phyloP scores from a whole-genome alignment of 257 asterid genomes.

The Eustoma russellianum region DNA sequence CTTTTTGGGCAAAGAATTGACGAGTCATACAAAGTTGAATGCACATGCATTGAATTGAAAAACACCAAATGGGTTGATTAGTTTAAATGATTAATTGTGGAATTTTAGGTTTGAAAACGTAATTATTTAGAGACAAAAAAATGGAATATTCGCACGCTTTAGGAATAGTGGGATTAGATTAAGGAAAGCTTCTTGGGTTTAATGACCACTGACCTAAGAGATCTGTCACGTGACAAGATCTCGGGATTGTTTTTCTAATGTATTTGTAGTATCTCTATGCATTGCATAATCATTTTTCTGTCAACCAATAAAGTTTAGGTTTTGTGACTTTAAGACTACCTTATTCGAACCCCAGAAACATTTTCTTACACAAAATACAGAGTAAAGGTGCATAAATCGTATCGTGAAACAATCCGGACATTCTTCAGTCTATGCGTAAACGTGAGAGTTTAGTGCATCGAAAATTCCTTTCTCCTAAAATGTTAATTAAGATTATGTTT shows the following conservation, averaged over 20 bases:
- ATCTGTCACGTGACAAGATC: slow-evolving; percentile 55
- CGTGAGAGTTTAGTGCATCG: too few relatives aligned
- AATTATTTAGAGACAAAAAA: slow-evolving; percentile 33
- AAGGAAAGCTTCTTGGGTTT: background rate
- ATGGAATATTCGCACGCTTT: slow-evolving; percentile 88
- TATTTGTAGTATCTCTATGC: background rate
- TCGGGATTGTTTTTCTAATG: slow-evolving; percentile 62
- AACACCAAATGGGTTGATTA: slow-evolving; percentile 22
- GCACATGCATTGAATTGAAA: slow-evolving; percentile 41
- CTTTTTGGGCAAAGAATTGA: slow-evolving; percentile 9
- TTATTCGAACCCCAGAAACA: too few relatives aligned
- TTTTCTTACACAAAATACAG: too few relatives aligned
- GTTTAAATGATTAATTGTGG: slow-evolving; percentile 27
- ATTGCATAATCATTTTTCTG: background rate
- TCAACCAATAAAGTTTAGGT: too few relatives aligned
- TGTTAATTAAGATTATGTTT: too few relatives aligned
- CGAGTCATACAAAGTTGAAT: slow-evolving; percentile 38
- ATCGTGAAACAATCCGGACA: too few relatives aligned
- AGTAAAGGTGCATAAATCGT: too few relatives aligned
- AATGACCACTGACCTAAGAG: slow-evolving; percentile 7
- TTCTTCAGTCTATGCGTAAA: too few relatives aligned
- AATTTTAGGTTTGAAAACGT: slow-evolving; percentile 26
- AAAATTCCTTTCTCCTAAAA: too few relatives aligned
- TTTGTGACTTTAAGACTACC: too few relatives aligned
- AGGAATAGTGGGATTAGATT: slow-evolving; percentile 24